A percentile compares a stretch with the other conserved stretches of the same genome.
These are phyloP conservation scores for Aleurites moluccanus DNA, from an alignment of 441 rosid genomes.

Conservation along the genomic window DNA sequence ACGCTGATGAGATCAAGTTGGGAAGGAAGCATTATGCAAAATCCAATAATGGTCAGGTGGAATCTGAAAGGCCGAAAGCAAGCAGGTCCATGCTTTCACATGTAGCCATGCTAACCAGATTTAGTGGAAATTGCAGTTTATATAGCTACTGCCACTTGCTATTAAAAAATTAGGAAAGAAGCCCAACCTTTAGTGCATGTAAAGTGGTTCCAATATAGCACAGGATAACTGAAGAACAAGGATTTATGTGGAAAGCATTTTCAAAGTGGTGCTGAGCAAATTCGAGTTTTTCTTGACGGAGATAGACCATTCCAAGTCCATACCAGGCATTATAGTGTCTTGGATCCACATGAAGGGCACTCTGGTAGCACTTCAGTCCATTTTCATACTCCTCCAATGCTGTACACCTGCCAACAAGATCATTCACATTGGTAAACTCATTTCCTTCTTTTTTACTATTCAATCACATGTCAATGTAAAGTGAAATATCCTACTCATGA, in stretches of 20 bases:
- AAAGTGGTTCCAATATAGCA: slow-evolving; percentile 87
- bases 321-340: slow-evolving; percentile 98
- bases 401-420: slow-evolving; percentile 53
- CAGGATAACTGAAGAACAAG: slow-evolving; percentile 90
- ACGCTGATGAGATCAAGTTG: too few species aligned
- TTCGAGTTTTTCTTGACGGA: slow-evolving; percentile 91
- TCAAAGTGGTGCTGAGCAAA: slow-evolving; percentile 93
- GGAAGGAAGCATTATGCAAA: too few species aligned
- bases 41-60: too few species aligned
- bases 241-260: slow-evolving; percentile 84
- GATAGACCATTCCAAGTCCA: slow-evolving; percentile 94
- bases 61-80: too few species aligned
- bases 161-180: background rate
- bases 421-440: background rate
- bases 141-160: too few species aligned
- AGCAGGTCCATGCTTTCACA: too few species aligned
- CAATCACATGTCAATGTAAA: background rate
- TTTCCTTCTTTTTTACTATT: background rate
- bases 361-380: slow-evolving; percentile 89
- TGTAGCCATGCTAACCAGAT: too few species aligned
- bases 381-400: slow-evolving; percentile 93
- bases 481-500: slow-evolving; percentile 68
- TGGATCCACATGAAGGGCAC: slow-evolving; percentile 78
- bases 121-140: background rate
- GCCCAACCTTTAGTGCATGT: slow-evolving; percentile 71